A percentile compares a stretch with the other conserved stretches of the same genome.
phyloP scores from a whole-genome alignment of 1,139 yeast genomes.

The Taiozyma sp. region DNA sequence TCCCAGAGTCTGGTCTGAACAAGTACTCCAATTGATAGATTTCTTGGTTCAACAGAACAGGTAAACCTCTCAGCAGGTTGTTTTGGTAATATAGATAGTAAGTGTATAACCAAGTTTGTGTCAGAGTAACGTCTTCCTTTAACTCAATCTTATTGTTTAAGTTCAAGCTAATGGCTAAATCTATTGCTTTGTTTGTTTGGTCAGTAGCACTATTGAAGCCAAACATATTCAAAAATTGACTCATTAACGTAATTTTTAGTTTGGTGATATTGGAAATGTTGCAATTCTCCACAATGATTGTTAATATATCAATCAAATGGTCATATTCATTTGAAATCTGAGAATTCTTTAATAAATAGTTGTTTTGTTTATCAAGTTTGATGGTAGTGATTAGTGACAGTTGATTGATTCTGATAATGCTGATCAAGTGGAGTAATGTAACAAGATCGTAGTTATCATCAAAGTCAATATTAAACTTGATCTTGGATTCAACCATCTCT shows the following conservation, averaged over 20 bases:
- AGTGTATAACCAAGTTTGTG: conserved; percentile 14
- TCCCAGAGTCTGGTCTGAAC: conserved; percentile 1
- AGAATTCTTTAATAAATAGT: conserved; percentile 8
- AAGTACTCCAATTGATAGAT: conserved; percentile 5
- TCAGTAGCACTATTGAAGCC: conserved; percentile 10
- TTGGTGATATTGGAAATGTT: conserved; percentile 7
- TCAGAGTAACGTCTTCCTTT: conserved; percentile 7
- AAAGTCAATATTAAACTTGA: conserved; percentile 8
- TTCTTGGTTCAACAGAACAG: conserved; percentile 11
- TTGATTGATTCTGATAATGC: conserved; percentile 15
- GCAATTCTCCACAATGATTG: conserved; percentile 4
- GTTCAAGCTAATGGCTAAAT: conserved; percentile 13
- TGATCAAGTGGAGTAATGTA: conserved; percentile 9
- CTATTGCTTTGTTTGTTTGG: conserved; percentile 1
- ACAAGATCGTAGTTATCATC: conserved; percentile 11
- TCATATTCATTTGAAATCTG: conserved; percentile 16
- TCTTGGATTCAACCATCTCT: conserved; percentile 9
- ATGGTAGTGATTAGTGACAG: conserved; percentile 13
- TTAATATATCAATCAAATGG: conserved; percentile 11
- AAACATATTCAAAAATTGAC: conserved; percentile 6
- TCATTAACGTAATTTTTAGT: conserved; percentile 11
- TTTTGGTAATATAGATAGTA: conserved; percentile 13
- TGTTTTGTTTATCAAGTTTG: conserved; percentile 10
- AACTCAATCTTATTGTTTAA: conserved; percentile 11
- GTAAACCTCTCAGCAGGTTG: conserved; percentile 15